These are phyloP conservation scores for Pleodorina starrii DNA, from an alignment of 139 green algal species.

Conservation along the genomic window DNA sequence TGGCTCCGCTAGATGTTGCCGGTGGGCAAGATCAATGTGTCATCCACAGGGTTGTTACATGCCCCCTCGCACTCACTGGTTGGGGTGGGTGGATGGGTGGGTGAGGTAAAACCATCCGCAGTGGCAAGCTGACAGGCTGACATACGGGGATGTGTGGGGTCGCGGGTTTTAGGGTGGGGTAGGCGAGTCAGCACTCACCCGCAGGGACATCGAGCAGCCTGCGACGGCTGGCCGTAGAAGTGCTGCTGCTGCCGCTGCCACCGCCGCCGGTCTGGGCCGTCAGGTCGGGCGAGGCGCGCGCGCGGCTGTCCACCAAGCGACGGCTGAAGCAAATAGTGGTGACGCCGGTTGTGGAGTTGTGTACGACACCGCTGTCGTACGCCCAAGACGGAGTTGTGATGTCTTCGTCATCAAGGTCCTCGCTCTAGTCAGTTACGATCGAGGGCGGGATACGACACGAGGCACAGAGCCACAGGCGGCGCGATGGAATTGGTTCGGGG, in stretches of 20 bases:
- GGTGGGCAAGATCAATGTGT: too few relatives aligned
- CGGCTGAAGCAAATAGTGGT: constrained; percentile 50
- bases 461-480: too few relatives aligned
- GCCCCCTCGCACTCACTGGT: too few relatives aligned
- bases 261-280: neutral
- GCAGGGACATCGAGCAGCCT: neutral
- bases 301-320: neutral
- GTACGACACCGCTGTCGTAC: constrained; percentile 19
- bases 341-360: neutral
- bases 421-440: neutral
- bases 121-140: too few relatives aligned
- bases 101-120: too few relatives aligned
- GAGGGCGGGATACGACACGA: too few relatives aligned
- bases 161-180: too few relatives aligned
- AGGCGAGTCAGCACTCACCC: neutral
- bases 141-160: neutral
- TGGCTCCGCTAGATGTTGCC: too few relatives aligned
- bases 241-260: neutral
- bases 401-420: neutral
- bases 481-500: too few relatives aligned
- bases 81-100: too few relatives aligned
- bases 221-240: too few relatives aligned
- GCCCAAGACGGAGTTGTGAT: neutral
- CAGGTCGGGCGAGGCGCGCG: neutral
- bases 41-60: too few relatives aligned